Evolutionary conservation across 2,329 filamentous ascomycete species (phyloP).

Genomic region (Fusarium longipes): DNA sequence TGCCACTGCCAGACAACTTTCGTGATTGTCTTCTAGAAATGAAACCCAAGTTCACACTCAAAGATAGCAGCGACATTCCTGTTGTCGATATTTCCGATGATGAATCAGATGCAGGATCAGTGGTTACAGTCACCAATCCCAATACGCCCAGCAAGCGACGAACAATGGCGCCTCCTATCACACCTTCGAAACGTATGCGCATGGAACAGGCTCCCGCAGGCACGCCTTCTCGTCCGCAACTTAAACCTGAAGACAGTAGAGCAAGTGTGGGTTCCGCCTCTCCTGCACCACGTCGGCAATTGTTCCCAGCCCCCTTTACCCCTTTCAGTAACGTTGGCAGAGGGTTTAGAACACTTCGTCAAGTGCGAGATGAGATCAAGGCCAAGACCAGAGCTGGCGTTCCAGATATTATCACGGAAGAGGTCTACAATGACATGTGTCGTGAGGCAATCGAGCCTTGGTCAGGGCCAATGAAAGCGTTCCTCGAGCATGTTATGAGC

Average conservation of each 20-base stretch:
- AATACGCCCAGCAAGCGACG: conserved; percentile 49
- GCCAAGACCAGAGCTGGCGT: conserved; percentile 67
- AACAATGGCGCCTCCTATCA: conserved; percentile 43
- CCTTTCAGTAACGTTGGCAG: conserved; percentile 54
- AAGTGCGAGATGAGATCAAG: conserved; percentile 66
- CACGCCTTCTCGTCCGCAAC: conserved; percentile 28
- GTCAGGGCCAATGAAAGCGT: conserved; percentile 62
- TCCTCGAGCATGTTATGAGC: conserved; percentile 60
- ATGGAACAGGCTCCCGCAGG: conserved; percentile 32
- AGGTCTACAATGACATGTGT: conserved; percentile 69
- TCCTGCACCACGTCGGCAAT: conserved; percentile 16
- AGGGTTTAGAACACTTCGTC: conserved; percentile 58
- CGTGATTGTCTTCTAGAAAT: conserved; percentile 57
- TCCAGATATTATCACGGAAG: conserved; percentile 67
- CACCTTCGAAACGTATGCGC: conserved; percentile 52
- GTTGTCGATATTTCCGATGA: conserved; percentile 56
- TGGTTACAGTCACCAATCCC: conserved; percentile 30
- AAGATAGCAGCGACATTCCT: conserved; percentile 51
- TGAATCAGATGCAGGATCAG: conserved; percentile 51
- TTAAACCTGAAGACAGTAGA: conserved; percentile 56
- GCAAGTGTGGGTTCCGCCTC: conserved; percentile 35
- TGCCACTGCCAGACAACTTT: conserved; percentile 63
- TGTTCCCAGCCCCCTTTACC: conserved; percentile 53
- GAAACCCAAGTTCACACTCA: conserved; percentile 60
- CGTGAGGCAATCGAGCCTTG: conserved; percentile 68